Percentiles rank a stretch among this genome's conserved stretches.
These are phyloP conservation scores for Tephrocybe sp. DNA, from an alignment of 768 basidiomycete genomes.

Conservation along the genomic window DNA sequence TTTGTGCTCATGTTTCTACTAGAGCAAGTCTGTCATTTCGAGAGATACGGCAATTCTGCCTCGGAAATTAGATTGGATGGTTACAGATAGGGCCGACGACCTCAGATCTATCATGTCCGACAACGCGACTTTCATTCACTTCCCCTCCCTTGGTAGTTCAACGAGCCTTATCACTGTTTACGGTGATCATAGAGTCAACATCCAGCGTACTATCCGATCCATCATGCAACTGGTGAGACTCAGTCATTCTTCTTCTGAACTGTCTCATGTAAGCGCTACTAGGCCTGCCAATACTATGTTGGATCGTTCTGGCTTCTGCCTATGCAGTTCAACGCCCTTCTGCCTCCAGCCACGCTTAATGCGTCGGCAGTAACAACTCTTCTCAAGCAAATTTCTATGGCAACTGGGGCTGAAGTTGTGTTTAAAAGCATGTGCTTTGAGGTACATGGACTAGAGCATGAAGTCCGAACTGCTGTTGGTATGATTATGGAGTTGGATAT, in stretches of 20 bases:
- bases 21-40: constrained; percentile 91
- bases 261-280: not conserved
- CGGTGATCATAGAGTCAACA: constrained; percentile 91
- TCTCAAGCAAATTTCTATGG: constrained; percentile 82
- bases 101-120: constrained; percentile 92
- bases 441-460: constrained; percentile 90
- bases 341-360: constrained; percentile 81
- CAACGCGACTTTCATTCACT: constrained; percentile 94
- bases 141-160: constrained; percentile 89
- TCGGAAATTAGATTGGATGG: constrained; percentile 97
- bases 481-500: constrained; percentile 91
- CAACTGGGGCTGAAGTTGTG: constrained; percentile 90
- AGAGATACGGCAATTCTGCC: constrained; percentile 93
- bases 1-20: constrained; percentile 3
- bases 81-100: constrained; percentile 94
- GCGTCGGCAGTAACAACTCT: constrained; percentile 80
- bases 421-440: constrained; percentile 99
- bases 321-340: constrained; percentile 87
- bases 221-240: constrained; percentile 89
- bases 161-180: constrained; percentile 92
- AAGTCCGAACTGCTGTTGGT: constrained; percentile 82
- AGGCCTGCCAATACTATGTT: constrained; percentile 95
- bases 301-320: constrained; percentile 98
- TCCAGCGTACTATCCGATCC: constrained; percentile 89
- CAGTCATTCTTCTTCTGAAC: not conserved